Percentiles rank a stretch among this genome's conserved stretches.
Evolutionary conservation across 352 stramenopile genomes (phyloP).

Genomic region (Pythium rishiriense): DNA sequence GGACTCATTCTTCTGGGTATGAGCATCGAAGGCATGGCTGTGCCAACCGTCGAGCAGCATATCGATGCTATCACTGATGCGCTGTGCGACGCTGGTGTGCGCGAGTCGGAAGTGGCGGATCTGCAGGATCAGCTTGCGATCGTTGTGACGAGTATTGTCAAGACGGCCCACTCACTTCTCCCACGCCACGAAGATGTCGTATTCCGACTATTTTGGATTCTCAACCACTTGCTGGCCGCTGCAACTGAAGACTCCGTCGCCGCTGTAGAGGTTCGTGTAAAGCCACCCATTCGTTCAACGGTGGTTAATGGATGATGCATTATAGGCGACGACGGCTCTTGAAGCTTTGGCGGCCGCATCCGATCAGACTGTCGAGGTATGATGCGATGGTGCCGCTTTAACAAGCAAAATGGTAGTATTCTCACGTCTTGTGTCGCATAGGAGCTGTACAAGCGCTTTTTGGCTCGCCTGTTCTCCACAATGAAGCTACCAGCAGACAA

Average conservation of each 20-base stretch:
- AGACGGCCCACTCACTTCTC: conserved; percentile 46
- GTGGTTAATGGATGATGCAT: not conserved
- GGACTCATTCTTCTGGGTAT: conserved; percentile 76
- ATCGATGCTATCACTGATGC: conserved; percentile 76
- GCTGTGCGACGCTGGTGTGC: conserved; percentile 64
- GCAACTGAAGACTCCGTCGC: conserved; percentile 51
- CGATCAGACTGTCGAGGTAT: conserved; percentile 44
- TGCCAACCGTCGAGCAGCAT: conserved; percentile 55
- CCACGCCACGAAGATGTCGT: conserved; percentile 43
- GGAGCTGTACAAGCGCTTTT: conserved; percentile 56
- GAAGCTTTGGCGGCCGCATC: conserved; percentile 34
- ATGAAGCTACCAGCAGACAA: conserved; percentile 52
- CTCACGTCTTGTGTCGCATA: conserved; percentile 19
- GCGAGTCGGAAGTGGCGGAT: conserved; percentile 70
- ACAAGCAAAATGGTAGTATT: not conserved
- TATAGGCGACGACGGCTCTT: conserved; percentile 44
- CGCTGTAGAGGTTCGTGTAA: conserved; percentile 48
- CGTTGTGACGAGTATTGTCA: conserved; percentile 63
- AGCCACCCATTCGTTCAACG: not conserved
- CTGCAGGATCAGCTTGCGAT: conserved; percentile 69
- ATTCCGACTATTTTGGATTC: conserved; percentile 82
- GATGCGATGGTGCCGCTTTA: not conserved
- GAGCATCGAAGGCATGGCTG: conserved; percentile 79
- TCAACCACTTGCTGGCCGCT: conserved; percentile 71
- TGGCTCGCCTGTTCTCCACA: conserved; percentile 51